Conservation (phyloP, 1,284 basidiomycete species). For the Puccinia horiana region DNA sequence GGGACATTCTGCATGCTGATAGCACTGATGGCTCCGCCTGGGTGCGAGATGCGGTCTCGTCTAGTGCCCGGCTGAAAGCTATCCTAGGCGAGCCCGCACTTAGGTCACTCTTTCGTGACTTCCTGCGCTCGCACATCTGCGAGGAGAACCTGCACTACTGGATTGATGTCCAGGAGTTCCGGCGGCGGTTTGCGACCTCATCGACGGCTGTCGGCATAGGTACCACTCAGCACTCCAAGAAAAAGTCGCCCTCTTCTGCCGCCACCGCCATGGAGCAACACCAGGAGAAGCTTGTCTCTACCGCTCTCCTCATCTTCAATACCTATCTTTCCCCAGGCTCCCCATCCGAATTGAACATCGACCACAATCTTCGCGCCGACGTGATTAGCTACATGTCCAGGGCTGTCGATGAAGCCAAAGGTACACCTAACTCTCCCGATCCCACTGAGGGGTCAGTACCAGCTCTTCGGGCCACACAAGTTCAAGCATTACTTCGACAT, state of each 20-base stretch:
- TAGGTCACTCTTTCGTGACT: constrained; percentile 87
- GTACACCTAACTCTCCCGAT: constrained; percentile 27
- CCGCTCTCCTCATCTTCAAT: constrained; percentile 90
- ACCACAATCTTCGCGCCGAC: constrained; percentile 91
- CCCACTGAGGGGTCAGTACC: constrained; percentile 59
- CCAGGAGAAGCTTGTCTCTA: constrained; percentile 89
- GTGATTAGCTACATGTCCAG: constrained; percentile 85
- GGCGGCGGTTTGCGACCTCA: constrained; percentile 90
- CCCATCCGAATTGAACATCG: constrained; percentile 94
- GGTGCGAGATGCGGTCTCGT: constrained; percentile 74
- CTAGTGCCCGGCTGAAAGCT: constrained; percentile 80
- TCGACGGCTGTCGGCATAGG: constrained; percentile 78
- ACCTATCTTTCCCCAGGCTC: constrained; percentile 93
- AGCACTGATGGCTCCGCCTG: constrained; percentile 60
- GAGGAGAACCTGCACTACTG: constrained; percentile 98
- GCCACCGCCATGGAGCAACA: constrained; percentile 85
- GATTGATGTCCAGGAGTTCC: constrained; percentile 96
- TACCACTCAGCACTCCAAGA: constrained; percentile 49
- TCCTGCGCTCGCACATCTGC: constrained; percentile 89
- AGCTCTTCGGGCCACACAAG: constrained; percentile 74
- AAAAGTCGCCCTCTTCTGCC: constrained; percentile 63
- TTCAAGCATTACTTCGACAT: constrained; percentile 86
- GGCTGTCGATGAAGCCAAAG: constrained; percentile 42
- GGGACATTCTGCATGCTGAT: constrained; percentile 52
- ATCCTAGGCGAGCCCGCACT: constrained; percentile 91